A percentile compares a stretch with the other conserved stretches of the same genome.
Conservation (phyloP, 805 yeast species). For the Candida saitoana region DNA sequence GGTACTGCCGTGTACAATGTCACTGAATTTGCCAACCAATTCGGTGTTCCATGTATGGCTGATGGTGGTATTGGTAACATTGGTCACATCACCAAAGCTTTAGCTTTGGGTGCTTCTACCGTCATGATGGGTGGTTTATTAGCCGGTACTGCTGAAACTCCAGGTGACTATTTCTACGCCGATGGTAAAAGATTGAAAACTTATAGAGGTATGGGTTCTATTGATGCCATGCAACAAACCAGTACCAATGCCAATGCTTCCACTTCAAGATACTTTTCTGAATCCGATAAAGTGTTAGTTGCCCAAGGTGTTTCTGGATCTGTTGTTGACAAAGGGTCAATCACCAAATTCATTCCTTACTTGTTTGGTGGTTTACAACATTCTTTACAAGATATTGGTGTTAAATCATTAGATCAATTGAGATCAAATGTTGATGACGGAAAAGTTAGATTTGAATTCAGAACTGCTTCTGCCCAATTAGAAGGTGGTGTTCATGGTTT, state of each 20-base stretch:
- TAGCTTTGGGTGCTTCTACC: constrained; percentile 93
- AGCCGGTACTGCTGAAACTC: constrained; percentile 98
- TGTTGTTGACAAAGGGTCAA: constrained; percentile 94
- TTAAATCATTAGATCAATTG: constrained; percentile 58
- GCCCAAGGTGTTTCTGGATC: constrained; percentile 99
- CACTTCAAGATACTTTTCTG: constrained; percentile 96
- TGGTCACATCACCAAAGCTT: constrained; percentile 96
- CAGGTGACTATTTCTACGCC: constrained; percentile 96
- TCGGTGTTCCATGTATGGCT: constrained; percentile 98
- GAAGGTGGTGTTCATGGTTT: constrained; percentile 98
- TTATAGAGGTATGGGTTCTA: constrained; percentile 99
- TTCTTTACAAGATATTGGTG: constrained; percentile 98
- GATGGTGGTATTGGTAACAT: constrained; percentile 99
- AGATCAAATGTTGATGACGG: constrained; percentile 63
- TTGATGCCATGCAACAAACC: constrained; percentile 96
- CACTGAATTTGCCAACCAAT: constrained; percentile 86
- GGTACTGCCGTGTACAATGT: constrained; percentile 98
- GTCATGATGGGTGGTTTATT: constrained; percentile 99
- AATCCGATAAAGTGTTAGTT: constrained; percentile 89
- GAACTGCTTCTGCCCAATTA: constrained; percentile 97
- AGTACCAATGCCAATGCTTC: constrained; percentile 90
- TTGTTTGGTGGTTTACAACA: constrained; percentile 94
- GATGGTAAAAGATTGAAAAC: constrained; percentile 97
- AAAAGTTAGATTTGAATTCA: constrained; percentile 85
- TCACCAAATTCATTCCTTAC: constrained; percentile 91